Evolutionary conservation across 495 filamentous ascomycete species (phyloP), one percentile per base, ranked within the genome.

Genomic region (Neurospora sp.): DNA sequence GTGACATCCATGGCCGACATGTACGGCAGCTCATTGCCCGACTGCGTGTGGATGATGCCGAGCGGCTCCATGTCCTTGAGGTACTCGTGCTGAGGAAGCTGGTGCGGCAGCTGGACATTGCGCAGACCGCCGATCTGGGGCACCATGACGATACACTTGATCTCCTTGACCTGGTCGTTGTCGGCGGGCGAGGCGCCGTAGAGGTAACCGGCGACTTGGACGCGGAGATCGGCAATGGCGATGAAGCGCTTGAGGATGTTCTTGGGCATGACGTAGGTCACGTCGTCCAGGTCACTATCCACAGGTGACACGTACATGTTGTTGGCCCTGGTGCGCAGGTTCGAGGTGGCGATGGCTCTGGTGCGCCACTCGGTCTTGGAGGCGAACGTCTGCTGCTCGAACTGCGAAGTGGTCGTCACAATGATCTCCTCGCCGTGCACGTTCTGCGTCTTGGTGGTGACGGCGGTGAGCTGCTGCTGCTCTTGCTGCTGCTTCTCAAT

Each of bases 341-440:
- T 99, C 38, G 93, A 96, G 1, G 96, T 96, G 42, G 96, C 96
- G 75, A 99, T 97, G 35, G 96, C 96, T 71, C 96, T 85, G 37
- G 96, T 98, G 27, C 96, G 92, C 96, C 96, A 99, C 81, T 99
- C 96, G 0, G 96, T 98, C 88, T 98, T 98, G 27, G 94, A 98
- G 16, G 95, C 94, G 77, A 99, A 99, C 1, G 94, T 93, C 82
- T 97, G 91, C 82, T 98, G 95, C 81, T 98, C 96, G 75, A 95
- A 98, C 79, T 97, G 91, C 5, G 96, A 97, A 0, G 94, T 98
- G 3, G 96, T 99, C 0, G 96, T 98, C 61, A 99, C 96, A 78
- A 98, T 93, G 74, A 99, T 97, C 74, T 98, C 96, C 82, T 99
- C 96, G 27, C 96, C 96, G 71, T 94, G 95, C 22, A 97, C 92